A percentile compares a stretch with the other conserved stretches of the same genome.
Evolutionary conservation across 202 grass and related monocot genomes (phyloP).

Genomic region (Schoenoplectus tabernaemontani): DNA sequence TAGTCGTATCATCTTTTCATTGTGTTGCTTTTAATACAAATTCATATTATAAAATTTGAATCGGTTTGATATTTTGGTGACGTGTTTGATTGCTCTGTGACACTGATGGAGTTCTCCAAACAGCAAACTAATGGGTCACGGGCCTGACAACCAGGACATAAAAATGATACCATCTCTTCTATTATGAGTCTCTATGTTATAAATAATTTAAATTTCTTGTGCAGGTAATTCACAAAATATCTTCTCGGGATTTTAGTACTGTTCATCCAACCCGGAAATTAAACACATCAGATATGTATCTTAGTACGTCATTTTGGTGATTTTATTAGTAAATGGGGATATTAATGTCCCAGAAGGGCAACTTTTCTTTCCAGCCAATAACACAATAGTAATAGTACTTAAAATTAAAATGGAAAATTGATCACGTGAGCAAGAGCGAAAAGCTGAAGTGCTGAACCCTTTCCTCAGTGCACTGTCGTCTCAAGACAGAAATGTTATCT

Average conservation of each 20-base stretch:
- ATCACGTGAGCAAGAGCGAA: constrained; percentile 14
- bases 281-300: not conserved
- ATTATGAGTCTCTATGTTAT: not conserved
- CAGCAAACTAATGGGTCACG: not conserved
- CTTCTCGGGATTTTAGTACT: not conserved
- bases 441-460: not conserved
- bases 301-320: not conserved
- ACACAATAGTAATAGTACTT: not conserved
- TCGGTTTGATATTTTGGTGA: not conserved
- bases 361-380: constrained; percentile 16
- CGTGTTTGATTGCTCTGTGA: not conserved
- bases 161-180: not conserved
- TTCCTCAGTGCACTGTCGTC: constrained; percentile 10
- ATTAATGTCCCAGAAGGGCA: not conserved
- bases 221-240: not conserved
- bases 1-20: not conserved
- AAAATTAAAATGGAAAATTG: not conserved
- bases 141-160: not conserved
- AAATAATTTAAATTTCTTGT: not conserved
- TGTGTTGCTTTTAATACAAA: not conserved
- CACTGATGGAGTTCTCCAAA: not conserved
- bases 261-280: not conserved
- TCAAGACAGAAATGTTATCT: not conserved
- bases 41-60: not conserved
- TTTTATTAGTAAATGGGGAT: constrained; percentile 3